Evolutionary conservation across 2,329 filamentous ascomycete species (phyloP), one percentile per base, ranked within the genome.

Genomic region (Amauroascus niger): DNA sequence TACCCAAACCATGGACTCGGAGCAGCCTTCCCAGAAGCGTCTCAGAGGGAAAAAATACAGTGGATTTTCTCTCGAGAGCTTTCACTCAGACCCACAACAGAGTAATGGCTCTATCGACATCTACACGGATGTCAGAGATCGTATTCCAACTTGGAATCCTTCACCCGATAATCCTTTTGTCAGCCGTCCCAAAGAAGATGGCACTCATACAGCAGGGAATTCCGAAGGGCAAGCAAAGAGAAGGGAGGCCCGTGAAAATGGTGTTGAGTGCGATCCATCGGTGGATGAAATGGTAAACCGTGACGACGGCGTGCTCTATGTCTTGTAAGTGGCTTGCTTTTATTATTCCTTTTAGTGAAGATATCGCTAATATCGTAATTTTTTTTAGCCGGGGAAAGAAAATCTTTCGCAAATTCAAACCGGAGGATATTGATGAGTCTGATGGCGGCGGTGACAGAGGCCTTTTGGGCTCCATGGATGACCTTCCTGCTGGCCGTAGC

Each of bases 41-140:
- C 57, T 62, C 53, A 74, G 74, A 62, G 68, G 64, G 50, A 73
- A 69, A 59, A 73, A 74, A 61, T 67, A 71, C 56, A 68, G 66
- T 48, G 70, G 67, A 20, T 75, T 72, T 57, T 74, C 72, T 1
- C 62, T 76, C 22, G 72, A 73, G 53, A 72, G 70, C 55, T 73
- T 74, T 44, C 63, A 64, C 26, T 65, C 69, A 13, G 63, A 69
- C 28, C 54, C 64, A 13, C 62, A 62, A 24, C 56, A 57, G 18
- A 62, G 58, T 20, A 67, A 71, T 39, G 65, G 67, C 3, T 67
- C 72, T 52, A 78, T 82, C 44, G 66, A 77, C 49, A 80, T 84
- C 57, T 83, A 76, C 67, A 82, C 79, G n/a, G 81, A 84, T 60
- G 77, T 78, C 24, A 77, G 80, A 59, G 80, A 83, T 62, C 76